phyloP scores from a whole-genome alignment of 1,284 basidiomycete genomes.

The Microbotryomycetes sp. region DNA sequence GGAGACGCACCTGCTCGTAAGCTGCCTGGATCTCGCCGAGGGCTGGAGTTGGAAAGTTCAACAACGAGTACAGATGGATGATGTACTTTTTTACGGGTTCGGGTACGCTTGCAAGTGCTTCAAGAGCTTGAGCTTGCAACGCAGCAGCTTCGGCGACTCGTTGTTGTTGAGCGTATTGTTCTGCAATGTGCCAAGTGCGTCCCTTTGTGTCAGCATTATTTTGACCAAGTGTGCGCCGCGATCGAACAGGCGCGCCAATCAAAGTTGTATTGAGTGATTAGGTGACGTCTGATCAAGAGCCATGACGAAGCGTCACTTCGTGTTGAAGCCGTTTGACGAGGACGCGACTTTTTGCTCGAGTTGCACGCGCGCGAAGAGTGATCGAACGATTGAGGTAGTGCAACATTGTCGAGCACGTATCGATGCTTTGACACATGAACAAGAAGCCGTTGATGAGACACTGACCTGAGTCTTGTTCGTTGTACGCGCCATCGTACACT shows the following conservation, averaged over 20 bases:
- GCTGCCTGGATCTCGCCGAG: constrained; percentile 33
- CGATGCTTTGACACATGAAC: too few species aligned
- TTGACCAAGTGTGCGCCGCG: background rate
- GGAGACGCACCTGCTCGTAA: constrained; percentile 18
- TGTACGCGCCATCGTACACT: constrained; percentile 9
- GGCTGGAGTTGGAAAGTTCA: constrained; percentile 26
- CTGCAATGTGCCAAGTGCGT: constrained; percentile 4
- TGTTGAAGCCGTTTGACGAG: too few species aligned
- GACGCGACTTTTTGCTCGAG: background rate
- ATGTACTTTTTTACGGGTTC: constrained; percentile 34
- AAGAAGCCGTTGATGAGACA: background rate
- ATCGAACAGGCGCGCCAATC: background rate
- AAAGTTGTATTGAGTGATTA: background rate
- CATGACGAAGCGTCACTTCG: too few species aligned
- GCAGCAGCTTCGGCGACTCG: constrained; percentile 32
- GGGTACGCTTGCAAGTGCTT: constrained; percentile 30
- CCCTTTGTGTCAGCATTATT: background rate
- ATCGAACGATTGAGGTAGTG: too few species aligned
- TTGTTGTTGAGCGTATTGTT: constrained; percentile 32
- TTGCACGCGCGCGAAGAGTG: too few species aligned
- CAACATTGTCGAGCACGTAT: too few species aligned
- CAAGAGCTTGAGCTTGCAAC: constrained; percentile 27
- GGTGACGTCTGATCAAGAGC: too few species aligned
- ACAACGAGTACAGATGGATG: constrained; percentile 31
- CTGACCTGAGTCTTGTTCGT: constrained; percentile 13